Conservation (phyloP, 345 rosid genomes). For the Nasturtium officinale region DNA sequence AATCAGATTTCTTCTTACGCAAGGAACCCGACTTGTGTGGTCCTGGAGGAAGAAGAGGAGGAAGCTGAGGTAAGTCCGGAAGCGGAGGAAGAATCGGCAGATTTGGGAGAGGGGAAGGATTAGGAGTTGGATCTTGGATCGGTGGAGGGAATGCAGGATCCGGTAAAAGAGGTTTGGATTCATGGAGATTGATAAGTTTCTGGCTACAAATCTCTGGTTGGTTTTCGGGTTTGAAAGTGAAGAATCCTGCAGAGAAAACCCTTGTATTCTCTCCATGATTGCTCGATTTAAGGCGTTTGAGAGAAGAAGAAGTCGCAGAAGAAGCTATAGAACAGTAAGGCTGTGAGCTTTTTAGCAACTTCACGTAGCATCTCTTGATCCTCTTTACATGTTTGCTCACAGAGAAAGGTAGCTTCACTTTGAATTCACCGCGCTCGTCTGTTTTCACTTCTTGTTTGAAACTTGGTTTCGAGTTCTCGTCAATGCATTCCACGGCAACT, state of each 20-base stretch:
- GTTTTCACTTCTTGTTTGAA: conserved; percentile 68
- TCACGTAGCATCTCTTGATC: conserved; percentile 74
- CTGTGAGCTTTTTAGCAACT: conserved; percentile 67
- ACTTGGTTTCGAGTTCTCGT: conserved; percentile 47
- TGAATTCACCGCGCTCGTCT: conserved; percentile 70
- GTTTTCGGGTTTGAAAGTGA: conserved; percentile 75
- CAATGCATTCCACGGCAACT: conserved; percentile 74
- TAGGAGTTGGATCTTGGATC: conserved; percentile 45
- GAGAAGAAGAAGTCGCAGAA: conserved; percentile 60
- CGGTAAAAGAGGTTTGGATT: neutral
- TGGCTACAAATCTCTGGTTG: conserved; percentile 66
- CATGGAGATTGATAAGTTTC: conserved; percentile 50
- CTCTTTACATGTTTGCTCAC: conserved; percentile 65
- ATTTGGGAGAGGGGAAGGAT: conserved; percentile 57
- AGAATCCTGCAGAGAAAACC: conserved; percentile 89
- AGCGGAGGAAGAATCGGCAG: conserved; percentile 60
- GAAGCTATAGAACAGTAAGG: conserved; percentile 78
- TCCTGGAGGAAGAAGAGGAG: conserved; percentile 38
- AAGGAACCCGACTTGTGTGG: conserved; percentile 20
- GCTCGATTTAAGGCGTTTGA: conserved; percentile 55
- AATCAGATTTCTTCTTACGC: conserved; percentile 20
- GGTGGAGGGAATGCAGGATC: conserved; percentile 51
- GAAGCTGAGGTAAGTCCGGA: conserved; percentile 44
- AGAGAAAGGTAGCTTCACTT: conserved; percentile 63
- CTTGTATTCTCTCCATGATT: conserved; percentile 48